Percentiles rank a stretch among this genome's conserved stretches.
Evolutionary conservation across 352 stramenopile genomes (phyloP).

Genomic region (Globisporangium sylvaticum): DNA sequence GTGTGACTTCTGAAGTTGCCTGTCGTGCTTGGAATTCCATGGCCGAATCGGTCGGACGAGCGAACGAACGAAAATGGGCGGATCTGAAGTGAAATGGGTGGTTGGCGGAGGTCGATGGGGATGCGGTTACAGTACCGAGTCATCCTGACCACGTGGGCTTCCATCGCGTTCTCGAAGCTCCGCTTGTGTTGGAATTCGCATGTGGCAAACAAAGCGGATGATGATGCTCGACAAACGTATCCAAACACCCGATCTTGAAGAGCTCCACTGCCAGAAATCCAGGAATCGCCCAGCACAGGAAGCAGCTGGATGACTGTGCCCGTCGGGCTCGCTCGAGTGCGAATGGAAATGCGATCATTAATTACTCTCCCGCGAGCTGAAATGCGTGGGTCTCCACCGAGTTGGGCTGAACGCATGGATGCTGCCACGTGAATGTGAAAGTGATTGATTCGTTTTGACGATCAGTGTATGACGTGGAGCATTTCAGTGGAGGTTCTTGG

Average conservation of each 20-base stretch:
- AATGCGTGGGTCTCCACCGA: neutral
- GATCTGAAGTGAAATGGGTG: neutral
- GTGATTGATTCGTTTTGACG: neutral
- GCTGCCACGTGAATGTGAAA: neutral
- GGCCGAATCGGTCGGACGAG: neutral
- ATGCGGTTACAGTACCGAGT: neutral
- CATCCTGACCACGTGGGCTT: neutral
- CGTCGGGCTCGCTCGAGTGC: neutral
- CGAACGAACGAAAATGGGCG: neutral
- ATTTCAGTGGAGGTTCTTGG: neutral
- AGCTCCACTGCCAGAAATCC: neutral
- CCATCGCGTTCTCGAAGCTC: constrained; percentile 4
- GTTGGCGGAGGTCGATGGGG: neutral
- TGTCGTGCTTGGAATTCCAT: neutral
- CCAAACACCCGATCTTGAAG: neutral
- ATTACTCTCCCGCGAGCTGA: neutral
- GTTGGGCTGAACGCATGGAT: neutral
- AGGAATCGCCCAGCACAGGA: neutral
- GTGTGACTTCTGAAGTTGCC: neutral
- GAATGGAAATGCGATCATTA: neutral
- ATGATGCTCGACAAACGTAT: neutral
- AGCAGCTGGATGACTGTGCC: neutral
- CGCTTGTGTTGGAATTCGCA: neutral
- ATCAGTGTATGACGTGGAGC: neutral
- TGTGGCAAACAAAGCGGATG: neutral